Evolutionary conservation across 2,329 filamentous ascomycete species (phyloP), one percentile per base, ranked within the genome.

Genomic region (Nemania diffusa): DNA sequence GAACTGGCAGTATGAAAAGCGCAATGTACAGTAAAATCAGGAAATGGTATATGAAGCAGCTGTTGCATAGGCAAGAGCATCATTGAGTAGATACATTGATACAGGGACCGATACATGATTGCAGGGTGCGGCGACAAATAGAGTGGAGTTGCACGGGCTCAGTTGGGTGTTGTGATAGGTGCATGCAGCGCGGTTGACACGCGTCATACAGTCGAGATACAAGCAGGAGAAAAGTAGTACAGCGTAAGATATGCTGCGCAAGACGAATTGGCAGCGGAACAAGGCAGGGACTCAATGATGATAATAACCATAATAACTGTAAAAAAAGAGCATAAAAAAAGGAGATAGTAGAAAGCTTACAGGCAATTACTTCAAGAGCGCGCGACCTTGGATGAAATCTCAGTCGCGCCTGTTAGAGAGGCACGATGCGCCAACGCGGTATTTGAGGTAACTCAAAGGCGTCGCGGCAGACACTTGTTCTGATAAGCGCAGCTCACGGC

Each of bases 141-240:
- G 61, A 51, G 62, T 64, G 61, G 48, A 53, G 29, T 58, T 56
- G 40, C 58, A 67, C 58, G 40, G 67, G 50, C 42, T 56, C 57
- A 22, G 22, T 51, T 60, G 56, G 32, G 55, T 64, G 57, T 63
- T 65, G 57, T 65, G 68, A 65, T 60, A 63, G 62, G 58, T 65
- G 58, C 65, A 53, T 66, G 59, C 48, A 59, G 60, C 62, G 59
- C 59, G 68, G 57, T 48, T 57, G 57, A 65, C 37, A 70, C 68
- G 68, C 68, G 68, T 70, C 58, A 66, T 63, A 56, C 55, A 46
- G 24, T 55, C 52, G 26, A 62, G 51, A 56, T 55, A 59, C 42
- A 62, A 44, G 29, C 6, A 7, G 34, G 17, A 15, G 42, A 9
- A 50, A 11, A 20, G 13, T 9, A 24, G 24, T 24, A 59, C 37